Evolutionary conservation across 306 rosid genomes (phyloP), one percentile per base, ranked within the genome.

Genomic region (Vicia sativa): DNA sequence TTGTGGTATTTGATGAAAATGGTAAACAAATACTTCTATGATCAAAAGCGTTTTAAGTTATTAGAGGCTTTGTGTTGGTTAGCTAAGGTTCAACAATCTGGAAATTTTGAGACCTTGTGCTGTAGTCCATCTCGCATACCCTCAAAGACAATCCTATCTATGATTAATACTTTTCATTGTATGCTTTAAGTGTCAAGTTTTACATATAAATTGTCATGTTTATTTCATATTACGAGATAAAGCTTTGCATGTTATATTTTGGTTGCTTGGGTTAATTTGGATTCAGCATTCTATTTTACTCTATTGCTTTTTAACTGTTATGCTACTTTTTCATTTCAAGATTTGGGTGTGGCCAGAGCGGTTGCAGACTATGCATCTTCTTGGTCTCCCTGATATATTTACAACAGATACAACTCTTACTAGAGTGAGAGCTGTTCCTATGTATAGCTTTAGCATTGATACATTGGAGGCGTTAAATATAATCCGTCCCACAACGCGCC

Each of bases 291-390:
- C 31, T 45, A 42, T 57, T 54, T 59, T 19, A 41, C 15, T 39
- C 18, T 64, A 29, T 72, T 6, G 5, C 11, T 25, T 68, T 64
- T 77, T 74, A 68, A 78, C 78, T 44, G 49, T 34, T 69, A 29
- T 54, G 64, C 21, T 66, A 58, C 9, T 67, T 54, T 74, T 18
- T 56, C 78, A 46, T 60, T 53, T 76, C 68, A 64, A 88, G 96
- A 84, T 89, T 67, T 89, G 92, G 84, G 88, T 89, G 65, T 86
- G 96, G 92, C 96, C 96, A 15, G 85, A 86, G 78, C 89, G 91
- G 66, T 77, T 86, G 83, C 89, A 62, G 78, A 86, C 89, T 31
- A 89, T 89, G 96, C 85, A 84, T 77, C 84, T 89, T 70, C 96
- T 89, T 34, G 96, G 96, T 41, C 80, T 65, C 42, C 54, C 72